Evolutionary conservation across 257 asterid species (phyloP).

Genomic region (Oldenlandia corymbosa): DNA sequence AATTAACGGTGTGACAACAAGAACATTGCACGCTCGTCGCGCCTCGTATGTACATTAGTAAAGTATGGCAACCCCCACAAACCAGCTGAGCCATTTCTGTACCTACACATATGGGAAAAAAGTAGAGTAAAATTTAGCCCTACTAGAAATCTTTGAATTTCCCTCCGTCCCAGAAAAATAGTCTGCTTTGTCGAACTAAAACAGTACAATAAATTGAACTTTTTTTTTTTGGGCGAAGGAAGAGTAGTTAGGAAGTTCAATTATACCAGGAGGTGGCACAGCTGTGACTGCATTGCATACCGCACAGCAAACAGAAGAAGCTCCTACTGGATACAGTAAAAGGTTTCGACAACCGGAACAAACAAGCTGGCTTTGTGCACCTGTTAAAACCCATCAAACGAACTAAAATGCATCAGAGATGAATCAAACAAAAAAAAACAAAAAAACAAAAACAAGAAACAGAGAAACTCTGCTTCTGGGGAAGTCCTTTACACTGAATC

Average conservation of each 20-base stretch:
- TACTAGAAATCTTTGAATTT: background rate
- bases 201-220: too few species aligned
- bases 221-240: too few species aligned
- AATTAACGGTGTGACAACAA: conserved; percentile 53
- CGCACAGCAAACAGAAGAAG: conserved; percentile 55
- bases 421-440: too few species aligned
- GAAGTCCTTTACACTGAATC: background rate
- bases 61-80: conserved; percentile 57
- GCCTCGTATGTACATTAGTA: conserved; percentile 51
- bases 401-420: background rate
- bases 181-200: background rate
- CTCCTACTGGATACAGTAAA: conserved; percentile 51
- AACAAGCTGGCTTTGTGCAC: conserved; percentile 51
- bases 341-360: conserved; percentile 57
- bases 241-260: background rate
- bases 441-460: background rate
- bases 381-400: conserved; percentile 20
- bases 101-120: conserved; percentile 21
- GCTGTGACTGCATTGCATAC: conserved; percentile 53
- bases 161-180: background rate
- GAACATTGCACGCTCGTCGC: conserved; percentile 59
- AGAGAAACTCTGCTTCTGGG: background rate
- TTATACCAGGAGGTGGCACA: conserved; percentile 48
- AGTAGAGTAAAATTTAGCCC: background rate
- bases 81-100: conserved; percentile 58